Evolutionary conservation across 2,329 filamentous ascomycete genomes (phyloP), one percentile per base, ranked within the genome.

Genomic region (Ceratocystis albifundus): DNA sequence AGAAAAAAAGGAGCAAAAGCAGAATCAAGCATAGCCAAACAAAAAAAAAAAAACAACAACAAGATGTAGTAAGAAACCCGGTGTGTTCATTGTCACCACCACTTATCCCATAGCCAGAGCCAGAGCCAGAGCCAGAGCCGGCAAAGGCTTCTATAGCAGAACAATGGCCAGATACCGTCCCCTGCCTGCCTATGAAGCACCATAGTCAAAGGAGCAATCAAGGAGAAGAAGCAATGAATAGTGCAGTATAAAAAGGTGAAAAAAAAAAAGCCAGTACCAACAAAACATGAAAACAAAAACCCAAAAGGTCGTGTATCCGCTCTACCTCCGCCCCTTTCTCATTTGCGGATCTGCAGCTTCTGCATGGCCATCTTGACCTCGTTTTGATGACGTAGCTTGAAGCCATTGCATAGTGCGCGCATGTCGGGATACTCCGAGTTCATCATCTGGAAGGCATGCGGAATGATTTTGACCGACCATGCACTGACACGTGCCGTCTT

Each of bases 381-480:
- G 69, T 79, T 83, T 72, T 83, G 81, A 73, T 83, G 91, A 65
- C 92, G 80, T 73, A 93, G 76, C 81, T 97, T 97, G 81, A 97
- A 97, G 4, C 93, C 94, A 77, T 99, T 99, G 80, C 93, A 96
- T 69, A 99, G 79, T 62, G 91, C 90, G 71, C 88, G 84, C 89
- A 97, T 96, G 72, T 97, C 92, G 0, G 94, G 93, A 74, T 99
- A 99, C 64, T 88, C 84, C 70, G 89, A 88, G 70, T 88, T 89
- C 77, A 91, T 86, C 72, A 99, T 82, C 78, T 97, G 91, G 73
- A 93, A 99, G 4, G 90, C 94, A 72, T 95, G 89, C 1, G 94
- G 94, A 20, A 97, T 88, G 46, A 96, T 87, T 71, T 94, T 92
- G 70, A 99, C 90, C 4, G 86, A 84, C 87, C 93, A 92, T 61